Conservation (phyloP, 768 basidiomycete genomes). For the Serendipita vermifera region DNA sequence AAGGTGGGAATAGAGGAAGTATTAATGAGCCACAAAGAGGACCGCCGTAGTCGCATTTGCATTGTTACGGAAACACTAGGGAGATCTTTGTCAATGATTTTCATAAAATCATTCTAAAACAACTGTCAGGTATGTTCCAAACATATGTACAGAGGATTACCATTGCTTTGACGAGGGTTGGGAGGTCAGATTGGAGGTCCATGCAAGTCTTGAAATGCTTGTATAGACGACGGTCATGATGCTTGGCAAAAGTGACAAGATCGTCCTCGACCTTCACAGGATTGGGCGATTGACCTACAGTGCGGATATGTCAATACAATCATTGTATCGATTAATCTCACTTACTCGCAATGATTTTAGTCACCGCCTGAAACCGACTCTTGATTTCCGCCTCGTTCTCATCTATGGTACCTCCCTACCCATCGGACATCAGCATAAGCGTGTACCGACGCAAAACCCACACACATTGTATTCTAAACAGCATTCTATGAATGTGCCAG, state of each 20-base stretch:
- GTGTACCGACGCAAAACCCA: conserved; percentile 12
- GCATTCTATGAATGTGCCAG: conserved; percentile 52
- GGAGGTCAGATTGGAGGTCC: conserved; percentile 76
- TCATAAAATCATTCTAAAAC: conserved; percentile 59
- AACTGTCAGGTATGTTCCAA: neutral
- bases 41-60: conserved; percentile 52
- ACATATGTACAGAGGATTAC: conserved; percentile 37
- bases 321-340: conserved; percentile 11
- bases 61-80: conserved; percentile 53
- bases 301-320: neutral
- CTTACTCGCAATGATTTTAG: conserved; percentile 51
- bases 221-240: conserved; percentile 78
- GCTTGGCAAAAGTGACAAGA: conserved; percentile 65
- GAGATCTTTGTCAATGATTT: conserved; percentile 59
- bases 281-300: conserved; percentile 47
- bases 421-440: conserved; percentile 5
- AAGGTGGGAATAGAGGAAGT: conserved; percentile 75
- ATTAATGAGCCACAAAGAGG: conserved; percentile 63
- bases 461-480: conserved; percentile 79
- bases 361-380: conserved; percentile 39
- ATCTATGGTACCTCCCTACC: conserved; percentile 81
- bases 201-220: conserved; percentile 69
- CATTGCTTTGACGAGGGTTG: conserved; percentile 60
- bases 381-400: conserved; percentile 56
- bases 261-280: conserved; percentile 65